phyloP scores from a whole-genome alignment of 768 basidiomycete genomes.

The Agaricus subrufescens region DNA sequence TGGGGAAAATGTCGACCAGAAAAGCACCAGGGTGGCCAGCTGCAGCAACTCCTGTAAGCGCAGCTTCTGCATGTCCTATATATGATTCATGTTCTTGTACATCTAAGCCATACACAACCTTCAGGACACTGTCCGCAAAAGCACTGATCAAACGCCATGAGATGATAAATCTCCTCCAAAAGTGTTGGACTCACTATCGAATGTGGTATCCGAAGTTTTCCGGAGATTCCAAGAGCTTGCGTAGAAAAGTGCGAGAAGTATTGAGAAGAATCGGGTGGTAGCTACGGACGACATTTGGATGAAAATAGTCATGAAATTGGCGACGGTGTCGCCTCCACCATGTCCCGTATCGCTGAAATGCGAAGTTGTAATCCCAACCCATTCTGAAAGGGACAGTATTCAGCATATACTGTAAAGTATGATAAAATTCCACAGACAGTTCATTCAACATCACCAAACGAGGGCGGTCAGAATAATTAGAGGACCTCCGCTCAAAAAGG shows the following conservation, averaged over 20 bases:
- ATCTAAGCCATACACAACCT: slow-evolving; percentile 28
- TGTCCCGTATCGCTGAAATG: slow-evolving; percentile 2
- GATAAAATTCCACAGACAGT: not conserved
- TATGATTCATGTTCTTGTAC: slow-evolving; percentile 28
- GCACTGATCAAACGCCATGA: slow-evolving; percentile 21
- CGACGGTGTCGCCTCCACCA: slow-evolving; percentile 11
- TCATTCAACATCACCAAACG: slow-evolving; percentile 1
- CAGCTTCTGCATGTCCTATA: slow-evolving; percentile 24
- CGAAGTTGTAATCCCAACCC: slow-evolving; percentile 3
- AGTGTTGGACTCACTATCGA: slow-evolving; percentile 29
- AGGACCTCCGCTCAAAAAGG: slow-evolving; percentile 3
- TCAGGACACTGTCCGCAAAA: slow-evolving; percentile 25
- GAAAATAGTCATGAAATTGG: slow-evolving; percentile 8
- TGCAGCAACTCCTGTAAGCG: slow-evolving; percentile 20
- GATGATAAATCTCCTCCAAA: not conserved
- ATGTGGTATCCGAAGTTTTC: slow-evolving; percentile 29
- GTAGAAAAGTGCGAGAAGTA: slow-evolving; percentile 1
- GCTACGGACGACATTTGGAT: slow-evolving; percentile 1
- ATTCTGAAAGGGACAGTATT: not conserved
- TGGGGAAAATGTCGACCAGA: slow-evolving; percentile 28
- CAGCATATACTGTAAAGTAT: not conserved
- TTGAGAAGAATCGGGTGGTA: slow-evolving; percentile 4
- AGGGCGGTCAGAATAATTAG: slow-evolving; percentile 4
- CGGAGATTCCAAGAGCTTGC: slow-evolving; percentile 1
- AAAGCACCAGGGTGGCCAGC: slow-evolving; percentile 26